A percentile compares a stretch with the other conserved stretches of the same genome.
phyloP scores from a whole-genome alignment of 148 eudicot genomes.

The Vaccinium darrowii region DNA sequence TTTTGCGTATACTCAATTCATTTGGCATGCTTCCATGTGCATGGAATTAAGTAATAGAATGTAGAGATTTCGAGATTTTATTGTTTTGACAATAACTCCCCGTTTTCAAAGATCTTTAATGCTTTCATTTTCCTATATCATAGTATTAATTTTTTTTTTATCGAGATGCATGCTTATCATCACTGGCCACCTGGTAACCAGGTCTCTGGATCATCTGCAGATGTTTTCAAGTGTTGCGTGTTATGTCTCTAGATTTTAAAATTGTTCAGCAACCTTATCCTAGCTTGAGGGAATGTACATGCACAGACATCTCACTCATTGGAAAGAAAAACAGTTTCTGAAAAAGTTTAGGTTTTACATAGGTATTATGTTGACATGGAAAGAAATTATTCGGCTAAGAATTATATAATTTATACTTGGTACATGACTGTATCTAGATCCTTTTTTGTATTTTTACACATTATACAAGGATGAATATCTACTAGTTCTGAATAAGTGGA shows the following conservation, averaged over 20 bases:
- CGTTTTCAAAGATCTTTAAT: background rate
- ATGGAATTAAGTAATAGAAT: background rate
- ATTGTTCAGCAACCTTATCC: background rate
- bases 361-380: background rate
- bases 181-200: background rate
- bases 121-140: background rate
- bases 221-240: background rate
- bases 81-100: background rate
- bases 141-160: background rate
- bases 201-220: background rate
- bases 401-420: background rate
- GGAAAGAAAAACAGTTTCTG: background rate
- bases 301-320: background rate
- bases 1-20: background rate
- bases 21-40: background rate
- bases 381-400: background rate
- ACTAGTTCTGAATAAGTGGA: background rate
- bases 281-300: conserved; percentile 3
- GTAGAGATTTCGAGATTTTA: background rate
- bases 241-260: background rate
- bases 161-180: conserved; percentile 5
- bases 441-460: conserved; percentile 10
- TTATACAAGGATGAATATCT: background rate
- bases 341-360: background rate
- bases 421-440: background rate